phyloP scores from a whole-genome alignment of 2,329 filamentous ascomycete genomes.

The Pseudocercospora fuligena region DNA sequence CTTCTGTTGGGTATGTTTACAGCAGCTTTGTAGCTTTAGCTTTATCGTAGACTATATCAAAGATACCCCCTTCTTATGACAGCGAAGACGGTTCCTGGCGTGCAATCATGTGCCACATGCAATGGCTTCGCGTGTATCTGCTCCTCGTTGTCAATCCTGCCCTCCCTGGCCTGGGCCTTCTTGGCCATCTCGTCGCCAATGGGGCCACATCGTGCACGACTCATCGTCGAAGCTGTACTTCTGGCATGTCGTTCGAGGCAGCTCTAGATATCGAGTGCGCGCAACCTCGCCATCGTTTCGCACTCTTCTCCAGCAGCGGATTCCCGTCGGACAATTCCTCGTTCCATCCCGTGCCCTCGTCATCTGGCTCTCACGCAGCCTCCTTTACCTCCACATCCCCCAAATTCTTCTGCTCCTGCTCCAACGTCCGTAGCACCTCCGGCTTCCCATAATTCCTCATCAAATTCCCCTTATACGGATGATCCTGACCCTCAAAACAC shows the following conservation, averaged over 20 bases:
- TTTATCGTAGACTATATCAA: not conserved
- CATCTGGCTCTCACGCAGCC: not conserved
- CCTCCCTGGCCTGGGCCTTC: not conserved
- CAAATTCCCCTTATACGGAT: conserved; percentile 91
- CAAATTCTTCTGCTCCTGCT: conserved; percentile 10
- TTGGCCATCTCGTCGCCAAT: not conserved
- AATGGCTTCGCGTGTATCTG: not conserved
- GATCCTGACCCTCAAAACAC: conserved; percentile 86
- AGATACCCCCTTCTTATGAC: not conserved
- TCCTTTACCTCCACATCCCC: not conserved
- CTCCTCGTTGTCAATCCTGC: not conserved
- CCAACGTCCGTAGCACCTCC: conserved; percentile 46
- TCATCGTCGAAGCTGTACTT: not conserved
- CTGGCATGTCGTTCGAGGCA: too few species aligned
- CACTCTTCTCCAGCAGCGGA: not conserved
- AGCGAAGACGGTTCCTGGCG: not conserved
- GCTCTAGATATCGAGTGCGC: not conserved
- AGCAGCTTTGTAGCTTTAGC: not conserved
- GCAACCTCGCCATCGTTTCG: not conserved
- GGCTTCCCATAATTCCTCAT: conserved; percentile 64
- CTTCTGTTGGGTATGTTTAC: not conserved
- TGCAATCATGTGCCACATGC: not conserved
- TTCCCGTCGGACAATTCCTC: too few species aligned
- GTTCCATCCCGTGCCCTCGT: not conserved
- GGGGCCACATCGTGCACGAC: not conserved